Base-by-base conservation (phyloP, 306 rosid genomes). In the Cucumis melo region DNA sequence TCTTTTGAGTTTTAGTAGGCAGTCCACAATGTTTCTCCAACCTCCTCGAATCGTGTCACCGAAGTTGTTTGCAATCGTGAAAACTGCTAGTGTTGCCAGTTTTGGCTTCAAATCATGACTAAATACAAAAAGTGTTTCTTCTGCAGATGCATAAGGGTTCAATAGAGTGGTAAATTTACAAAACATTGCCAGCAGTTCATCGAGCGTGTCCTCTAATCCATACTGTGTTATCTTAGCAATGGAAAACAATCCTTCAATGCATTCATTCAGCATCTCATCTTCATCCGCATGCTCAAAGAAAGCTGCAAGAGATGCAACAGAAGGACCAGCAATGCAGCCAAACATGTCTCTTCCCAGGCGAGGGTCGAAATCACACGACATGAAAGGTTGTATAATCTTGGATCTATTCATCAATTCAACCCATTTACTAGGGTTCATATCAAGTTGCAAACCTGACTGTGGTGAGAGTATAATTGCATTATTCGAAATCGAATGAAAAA, bases 71-170 rank as follows among this genome's bases (percentile, higher is more conserved):
- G 99, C 99, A 10, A 94, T 72, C 41, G 89, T 89, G 84, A 94
- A 92, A 77, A 94, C 85, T 36, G 97, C 91, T 50, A 94, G 90
- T 13, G 96, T 94, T 62, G 99, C 96, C 82, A 92, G 78, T 77
- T 86, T 90, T 0, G 99, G 96, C 84, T 88, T 92, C 84, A 90
- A 68, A 81, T 94, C 97, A 79, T 92, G 89, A 82, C 90, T 89
- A 38, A 94, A 94, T 5, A 83, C 87, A 73, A 85, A 92, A 72
- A 94, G 83, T 42, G 97, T 94, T 77, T 94, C 97, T 83, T 94
- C 99, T 7, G 88, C 60, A 2, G 98, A 92, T 77, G 97, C 99
- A 70, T 94, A 94, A 78, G 99, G 99, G 71, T 94, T 94, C 79
- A 87, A 75, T 41, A 94, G 78, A 14, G 97, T 92, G 1, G 99